Conservation (phyloP, 2,329 filamentous ascomycete species). For the Xylaria hypoxylon region DNA sequence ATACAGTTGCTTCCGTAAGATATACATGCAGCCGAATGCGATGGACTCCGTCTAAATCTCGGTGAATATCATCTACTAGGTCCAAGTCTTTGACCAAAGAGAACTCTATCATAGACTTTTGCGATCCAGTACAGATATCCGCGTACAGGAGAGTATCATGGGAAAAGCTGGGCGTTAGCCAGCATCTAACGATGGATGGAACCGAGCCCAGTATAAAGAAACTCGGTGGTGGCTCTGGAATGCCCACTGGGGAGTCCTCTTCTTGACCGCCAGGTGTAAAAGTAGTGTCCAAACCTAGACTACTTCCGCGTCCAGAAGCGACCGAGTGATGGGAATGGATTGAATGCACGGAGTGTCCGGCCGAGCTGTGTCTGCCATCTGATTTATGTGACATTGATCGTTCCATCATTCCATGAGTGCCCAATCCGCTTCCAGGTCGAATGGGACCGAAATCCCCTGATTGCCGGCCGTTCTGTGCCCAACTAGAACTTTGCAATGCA, state of each 20-base stretch:
- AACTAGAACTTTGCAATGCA: constrained; percentile 86
- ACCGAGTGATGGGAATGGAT: constrained; percentile 75
- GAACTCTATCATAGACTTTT: constrained; percentile 83
- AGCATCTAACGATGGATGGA: constrained; percentile 94
- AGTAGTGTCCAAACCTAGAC: constrained; percentile 83
- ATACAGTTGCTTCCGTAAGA: constrained; percentile 88
- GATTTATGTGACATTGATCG: constrained; percentile 94
- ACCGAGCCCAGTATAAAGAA: constrained; percentile 88
- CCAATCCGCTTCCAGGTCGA: constrained; percentile 82
- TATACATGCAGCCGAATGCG: constrained; percentile 85
- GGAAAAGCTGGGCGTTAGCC: constrained; percentile 90
- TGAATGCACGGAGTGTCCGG: constrained; percentile 81
- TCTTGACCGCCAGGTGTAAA: constrained; percentile 72
- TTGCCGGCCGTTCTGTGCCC: constrained; percentile 84
- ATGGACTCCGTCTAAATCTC: constrained; percentile 72
- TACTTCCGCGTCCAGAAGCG: constrained; percentile 84
- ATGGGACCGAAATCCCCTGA: constrained; percentile 84
- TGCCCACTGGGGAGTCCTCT: constrained; percentile 76
- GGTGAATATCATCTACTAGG: constrained; percentile 73
- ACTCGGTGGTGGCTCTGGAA: constrained; percentile 81
- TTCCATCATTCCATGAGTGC: constrained; percentile 85
- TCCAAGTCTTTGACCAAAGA: constrained; percentile 80
- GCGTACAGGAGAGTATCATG: constrained; percentile 91
- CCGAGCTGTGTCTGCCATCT: constrained; percentile 92
- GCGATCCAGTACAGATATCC: constrained; percentile 91